phyloP scores from a whole-genome alignment of 2,329 filamentous ascomycete species.

The Penicillium fuscoglaucum region DNA sequence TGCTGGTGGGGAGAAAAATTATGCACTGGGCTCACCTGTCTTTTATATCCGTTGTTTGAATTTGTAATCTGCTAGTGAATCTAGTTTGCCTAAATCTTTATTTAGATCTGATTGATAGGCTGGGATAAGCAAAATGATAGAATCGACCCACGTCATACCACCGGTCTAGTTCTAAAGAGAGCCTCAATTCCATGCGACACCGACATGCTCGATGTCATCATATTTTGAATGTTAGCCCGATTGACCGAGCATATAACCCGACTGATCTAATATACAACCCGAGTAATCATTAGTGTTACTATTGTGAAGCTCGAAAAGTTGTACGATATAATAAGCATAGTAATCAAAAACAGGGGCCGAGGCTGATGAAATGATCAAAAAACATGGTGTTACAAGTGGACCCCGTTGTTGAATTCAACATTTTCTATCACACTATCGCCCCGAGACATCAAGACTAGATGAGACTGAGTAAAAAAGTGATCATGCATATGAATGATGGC shows the following conservation, averaged over 20 bases:
- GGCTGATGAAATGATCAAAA: constrained; percentile 10
- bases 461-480: too few relatives aligned
- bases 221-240: not conserved
- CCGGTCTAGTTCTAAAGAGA: not conserved
- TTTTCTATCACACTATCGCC: constrained; percentile 1
- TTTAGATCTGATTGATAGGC: not conserved
- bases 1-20: not conserved
- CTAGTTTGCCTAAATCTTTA: not conserved
- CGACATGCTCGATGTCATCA: not conserved
- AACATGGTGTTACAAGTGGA: too few relatives aligned
- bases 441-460: not conserved
- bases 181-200: not conserved
- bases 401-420: too few relatives aligned
- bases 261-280: not conserved
- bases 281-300: not conserved
- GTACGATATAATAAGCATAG: not conserved
- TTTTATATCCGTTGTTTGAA: not conserved
- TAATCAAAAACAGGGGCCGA: not conserved
- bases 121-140: not conserved
- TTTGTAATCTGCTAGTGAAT: not conserved
- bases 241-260: too few relatives aligned
- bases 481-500: not conserved
- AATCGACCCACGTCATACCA: not conserved
- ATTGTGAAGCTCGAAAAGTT: not conserved
- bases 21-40: not conserved